A percentile compares a stretch with the other conserved stretches of the same genome.
Conservation (phyloP, 2,329 filamentous ascomycete species). For the Neoascochyta sp. region DNA sequence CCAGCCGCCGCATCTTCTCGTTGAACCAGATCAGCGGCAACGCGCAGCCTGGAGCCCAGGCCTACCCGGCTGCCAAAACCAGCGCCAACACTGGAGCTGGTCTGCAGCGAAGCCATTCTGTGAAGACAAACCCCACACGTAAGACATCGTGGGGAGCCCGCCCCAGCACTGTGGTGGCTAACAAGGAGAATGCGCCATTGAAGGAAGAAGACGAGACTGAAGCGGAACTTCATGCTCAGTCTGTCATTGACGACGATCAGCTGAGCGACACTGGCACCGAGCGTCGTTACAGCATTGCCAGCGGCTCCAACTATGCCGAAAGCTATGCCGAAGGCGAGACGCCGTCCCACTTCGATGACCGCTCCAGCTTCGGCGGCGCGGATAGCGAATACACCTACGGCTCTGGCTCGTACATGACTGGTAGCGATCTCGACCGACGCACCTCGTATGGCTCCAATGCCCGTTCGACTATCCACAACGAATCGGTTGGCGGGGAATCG, state of each 20-base stretch:
- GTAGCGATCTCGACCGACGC: slow-evolving; percentile 44
- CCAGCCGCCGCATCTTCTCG: slow-evolving; percentile 74
- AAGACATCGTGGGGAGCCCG: slow-evolving; percentile 38
- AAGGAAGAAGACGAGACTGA: slow-evolving; percentile 44
- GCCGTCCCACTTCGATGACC: slow-evolving; percentile 32
- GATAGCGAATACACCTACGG: slow-evolving; percentile 46
- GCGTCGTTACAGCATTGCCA: slow-evolving; percentile 37
- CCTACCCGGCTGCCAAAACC: slow-evolving; percentile 32
- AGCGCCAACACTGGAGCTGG: slow-evolving; percentile 42
- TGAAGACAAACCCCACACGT: slow-evolving; percentile 36
- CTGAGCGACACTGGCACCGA: slow-evolving; percentile 40
- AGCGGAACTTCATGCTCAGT: slow-evolving; percentile 19
- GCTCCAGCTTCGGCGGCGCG: slow-evolving; percentile 41
- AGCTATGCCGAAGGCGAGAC: slow-evolving; percentile 35
- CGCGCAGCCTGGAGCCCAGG: slow-evolving; percentile 49
- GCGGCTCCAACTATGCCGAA: slow-evolving; percentile 31
- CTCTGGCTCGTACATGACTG: slow-evolving; percentile 50
- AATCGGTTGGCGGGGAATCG: slow-evolving; percentile 30
- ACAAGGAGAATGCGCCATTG: slow-evolving; percentile 49
- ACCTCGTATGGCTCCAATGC: slow-evolving; percentile 43
- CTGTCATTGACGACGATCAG: slow-evolving; percentile 28
- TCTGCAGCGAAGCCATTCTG: slow-evolving; percentile 49
- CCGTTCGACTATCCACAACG: slow-evolving; percentile 30
- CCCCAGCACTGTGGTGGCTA: slow-evolving; percentile 27
- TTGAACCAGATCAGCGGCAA: slow-evolving; percentile 87